Conservation (phyloP, 75 land plant genomes). For the Pinus taeda region DNA sequence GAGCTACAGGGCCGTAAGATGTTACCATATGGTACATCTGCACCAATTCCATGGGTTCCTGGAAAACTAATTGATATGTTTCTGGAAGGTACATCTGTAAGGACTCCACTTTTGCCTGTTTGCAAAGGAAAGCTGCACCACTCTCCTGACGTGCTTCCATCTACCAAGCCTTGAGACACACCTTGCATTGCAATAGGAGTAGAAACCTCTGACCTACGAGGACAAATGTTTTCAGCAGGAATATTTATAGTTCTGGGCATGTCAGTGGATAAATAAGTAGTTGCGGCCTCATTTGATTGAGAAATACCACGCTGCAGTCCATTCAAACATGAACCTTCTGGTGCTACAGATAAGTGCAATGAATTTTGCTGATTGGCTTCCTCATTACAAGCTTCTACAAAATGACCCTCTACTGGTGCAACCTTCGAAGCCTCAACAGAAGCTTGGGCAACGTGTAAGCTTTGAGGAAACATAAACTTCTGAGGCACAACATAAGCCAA, state of each 20-base stretch:
- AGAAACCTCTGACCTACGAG: neutral
- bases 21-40: neutral
- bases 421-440: slow-evolving; percentile 2
- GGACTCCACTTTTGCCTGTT: neutral
- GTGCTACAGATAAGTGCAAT: neutral
- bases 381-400: neutral
- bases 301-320: neutral
- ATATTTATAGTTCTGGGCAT: slow-evolving; percentile 6
- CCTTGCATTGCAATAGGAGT: slow-evolving; percentile 1
- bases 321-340: neutral
- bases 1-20: slow-evolving; percentile 3
- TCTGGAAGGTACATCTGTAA: neutral
- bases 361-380: neutral
- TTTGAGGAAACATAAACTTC: neutral
- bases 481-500: neutral
- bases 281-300: neutral
- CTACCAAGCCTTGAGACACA: neutral
- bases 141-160: neutral
- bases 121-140: neutral
- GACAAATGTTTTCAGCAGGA: neutral
- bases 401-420: neutral
- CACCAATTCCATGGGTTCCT: neutral
- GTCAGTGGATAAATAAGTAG: slow-evolving; percentile 5
- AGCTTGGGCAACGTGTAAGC: slow-evolving; percentile 1
- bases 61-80: neutral